Conservation (phyloP, 306 rosid genomes). For the Dryas alaskensis region DNA sequence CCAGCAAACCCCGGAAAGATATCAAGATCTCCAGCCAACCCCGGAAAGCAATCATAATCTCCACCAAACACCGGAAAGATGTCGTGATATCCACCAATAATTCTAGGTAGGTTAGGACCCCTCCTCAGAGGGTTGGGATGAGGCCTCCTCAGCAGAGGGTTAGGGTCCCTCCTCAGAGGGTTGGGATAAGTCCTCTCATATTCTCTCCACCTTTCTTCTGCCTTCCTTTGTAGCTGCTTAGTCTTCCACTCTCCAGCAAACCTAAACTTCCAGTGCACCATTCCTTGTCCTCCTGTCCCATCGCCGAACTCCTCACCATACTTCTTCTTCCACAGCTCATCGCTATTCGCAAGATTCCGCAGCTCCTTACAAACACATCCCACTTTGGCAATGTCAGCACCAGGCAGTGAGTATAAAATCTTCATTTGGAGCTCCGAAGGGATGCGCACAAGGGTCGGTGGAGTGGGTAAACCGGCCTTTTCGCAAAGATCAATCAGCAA, state of each 20-base stretch:
- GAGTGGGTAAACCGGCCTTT: slow-evolving; percentile 52
- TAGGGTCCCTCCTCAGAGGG: slow-evolving; percentile 18
- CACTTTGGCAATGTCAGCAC: slow-evolving; percentile 52
- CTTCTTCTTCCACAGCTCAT: slow-evolving; percentile 71
- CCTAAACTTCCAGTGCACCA: slow-evolving; percentile 31
- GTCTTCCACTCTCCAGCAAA: slow-evolving; percentile 34
- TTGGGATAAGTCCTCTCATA: not conserved
- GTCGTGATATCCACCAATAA: slow-evolving; percentile 15
- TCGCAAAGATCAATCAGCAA: slow-evolving; percentile 72
- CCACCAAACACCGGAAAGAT: slow-evolving; percentile 34
- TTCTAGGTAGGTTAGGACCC: slow-evolving; percentile 24
- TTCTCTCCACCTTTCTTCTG: not conserved
- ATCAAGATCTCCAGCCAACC: not conserved
- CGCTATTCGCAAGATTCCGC: slow-evolving; percentile 36
- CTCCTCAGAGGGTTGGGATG: not conserved
- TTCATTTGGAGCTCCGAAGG: slow-evolving; percentile 60
- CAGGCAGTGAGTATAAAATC: slow-evolving; percentile 61
- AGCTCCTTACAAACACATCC: slow-evolving; percentile 54
- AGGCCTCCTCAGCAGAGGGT: not conserved
- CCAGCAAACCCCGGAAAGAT: too few species aligned
- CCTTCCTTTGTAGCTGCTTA: slow-evolving; percentile 24
- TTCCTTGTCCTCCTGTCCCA: not conserved
- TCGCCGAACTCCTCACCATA: slow-evolving; percentile 40
- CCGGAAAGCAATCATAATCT: slow-evolving; percentile 39
- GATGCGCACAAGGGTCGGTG: slow-evolving; percentile 66